phyloP scores from a whole-genome alignment of 257 asterid species.

The Penstemon davidsonii region DNA sequence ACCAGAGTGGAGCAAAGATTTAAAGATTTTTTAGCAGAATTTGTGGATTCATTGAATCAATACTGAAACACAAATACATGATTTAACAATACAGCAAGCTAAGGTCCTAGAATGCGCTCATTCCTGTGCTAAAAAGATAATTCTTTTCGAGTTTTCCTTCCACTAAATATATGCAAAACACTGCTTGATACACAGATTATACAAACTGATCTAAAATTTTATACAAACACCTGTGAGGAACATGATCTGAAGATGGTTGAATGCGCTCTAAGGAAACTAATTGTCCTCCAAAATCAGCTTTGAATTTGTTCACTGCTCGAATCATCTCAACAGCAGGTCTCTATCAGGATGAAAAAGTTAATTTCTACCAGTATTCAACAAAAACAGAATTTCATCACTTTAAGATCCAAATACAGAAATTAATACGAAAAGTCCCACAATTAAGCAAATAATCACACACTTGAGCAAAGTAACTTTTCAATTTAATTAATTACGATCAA shows the following conservation, averaged over 20 bases:
- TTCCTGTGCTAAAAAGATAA: too few species aligned
- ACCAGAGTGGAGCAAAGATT: too few species aligned
- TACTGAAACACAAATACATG: too few species aligned
- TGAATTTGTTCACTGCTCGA: constrained; percentile 84
- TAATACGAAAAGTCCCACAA: constrained; percentile 9
- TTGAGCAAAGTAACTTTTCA: too few species aligned
- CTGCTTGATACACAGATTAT: background rate
- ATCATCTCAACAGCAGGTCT: constrained; percentile 89
- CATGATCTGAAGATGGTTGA: constrained; percentile 95
- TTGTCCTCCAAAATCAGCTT: constrained; percentile 95
- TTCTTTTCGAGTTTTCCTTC: background rate
- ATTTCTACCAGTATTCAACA: constrained; percentile 17
- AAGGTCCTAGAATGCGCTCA: background rate
- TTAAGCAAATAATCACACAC: constrained; percentile 1
- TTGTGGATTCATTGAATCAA: too few species aligned
- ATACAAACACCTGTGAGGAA: constrained; percentile 83
- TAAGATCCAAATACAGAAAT: constrained; percentile 6
- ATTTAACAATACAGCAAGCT: constrained; percentile 11
- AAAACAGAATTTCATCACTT: background rate
- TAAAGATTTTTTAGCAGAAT: too few species aligned
- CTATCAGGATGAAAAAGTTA: constrained; percentile 40
- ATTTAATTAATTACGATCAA: background rate
- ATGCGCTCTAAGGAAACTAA: constrained; percentile 81
- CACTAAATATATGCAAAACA: background rate
- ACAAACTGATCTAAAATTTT: background rate